Evolutionary conservation across 768 basidiomycete genomes (phyloP), one percentile per base, ranked within the genome.

Genomic region (Trametes elegans): DNA sequence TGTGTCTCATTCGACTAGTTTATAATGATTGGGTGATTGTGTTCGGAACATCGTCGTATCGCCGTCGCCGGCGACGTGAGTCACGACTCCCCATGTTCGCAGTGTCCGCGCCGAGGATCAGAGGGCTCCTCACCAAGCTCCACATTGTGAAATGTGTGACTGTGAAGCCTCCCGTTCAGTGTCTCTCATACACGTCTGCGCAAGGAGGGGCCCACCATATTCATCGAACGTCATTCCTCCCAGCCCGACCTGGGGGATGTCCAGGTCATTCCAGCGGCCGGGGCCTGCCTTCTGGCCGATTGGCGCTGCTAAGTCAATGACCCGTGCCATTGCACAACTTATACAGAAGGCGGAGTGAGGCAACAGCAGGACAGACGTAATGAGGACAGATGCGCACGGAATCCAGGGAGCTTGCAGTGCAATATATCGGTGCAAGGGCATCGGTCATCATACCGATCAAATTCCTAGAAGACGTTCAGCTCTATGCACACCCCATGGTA

Each of bases 111-210:
- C 75, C 75, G 5, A 76, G 64, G 38, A 76, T 75, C 9, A 76
- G 65, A 0, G 75, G 73, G 44, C 70, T 71, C 66, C 76, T 76
- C 27, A 73, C 60, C 16, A 76, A 52, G 9, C 69, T 67, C 75
- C 75, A 76, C 66, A 76, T 70, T 1, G 71, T 68, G 53, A 76
- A 73, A 57, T 76, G 73, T 3, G 71, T 72, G 23, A 71, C 72
- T 73, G 50, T 11, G 34, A 40, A 21, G 19, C 18, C 24, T 14
- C 9, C 28, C 14, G 11, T 7, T 14, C 9, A n/a, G 16, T 1
- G 40, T 18, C 7, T 42, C 4, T 10, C 14, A 45, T 19, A 2
- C n/a, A 35, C 5, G 32, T n/a, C 24, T 11, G 6, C 5, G 31
- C 7, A 13, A 13, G 29, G 23, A 49, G n/a, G 28, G 14, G 47